Evolutionary conservation across 2,329 filamentous ascomycete genomes (phyloP).

Genomic region (Penicillium sp.): DNA sequence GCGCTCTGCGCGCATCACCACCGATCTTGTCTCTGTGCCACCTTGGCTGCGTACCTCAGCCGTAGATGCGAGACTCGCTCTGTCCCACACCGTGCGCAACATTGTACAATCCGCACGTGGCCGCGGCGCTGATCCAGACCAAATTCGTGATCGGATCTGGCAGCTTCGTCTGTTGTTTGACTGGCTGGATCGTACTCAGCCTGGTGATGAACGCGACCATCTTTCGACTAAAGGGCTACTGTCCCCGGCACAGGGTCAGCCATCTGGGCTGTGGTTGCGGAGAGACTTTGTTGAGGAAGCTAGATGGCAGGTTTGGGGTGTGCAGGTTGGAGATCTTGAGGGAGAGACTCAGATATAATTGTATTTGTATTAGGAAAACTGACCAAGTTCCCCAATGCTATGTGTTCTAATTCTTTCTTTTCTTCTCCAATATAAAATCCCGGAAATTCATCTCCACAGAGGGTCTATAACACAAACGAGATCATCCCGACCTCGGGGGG

Average conservation of each 20-base stretch:
- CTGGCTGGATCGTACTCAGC: conserved; percentile 56
- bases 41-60: conserved; percentile 57
- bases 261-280: conserved; percentile 38
- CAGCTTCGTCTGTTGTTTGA: conserved; percentile 63
- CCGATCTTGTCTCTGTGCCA: conserved; percentile 46
- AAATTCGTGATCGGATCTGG: conserved; percentile 57
- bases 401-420: neutral
- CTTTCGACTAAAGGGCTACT: neutral
- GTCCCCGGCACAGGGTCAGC: conserved; percentile 4
- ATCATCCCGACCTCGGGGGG: neutral
- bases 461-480: neutral
- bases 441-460: neutral
- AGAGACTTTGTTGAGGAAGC: conserved; percentile 42
- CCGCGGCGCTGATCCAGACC: conserved; percentile 38
- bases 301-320: conserved; percentile 44
- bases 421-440: neutral
- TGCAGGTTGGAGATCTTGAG: conserved; percentile 31
- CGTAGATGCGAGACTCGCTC: conserved; percentile 69
- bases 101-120: conserved; percentile 33
- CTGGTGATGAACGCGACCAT: conserved; percentile 9
- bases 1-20: conserved; percentile 22
- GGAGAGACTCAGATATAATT: neutral
- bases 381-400: neutral
- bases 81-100: conserved; percentile 52
- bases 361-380: neutral